Percentiles rank a stretch among this genome's conserved stretches.
phyloP scores from a whole-genome alignment of 257 asterid species.

The Solanum virginianum region DNA sequence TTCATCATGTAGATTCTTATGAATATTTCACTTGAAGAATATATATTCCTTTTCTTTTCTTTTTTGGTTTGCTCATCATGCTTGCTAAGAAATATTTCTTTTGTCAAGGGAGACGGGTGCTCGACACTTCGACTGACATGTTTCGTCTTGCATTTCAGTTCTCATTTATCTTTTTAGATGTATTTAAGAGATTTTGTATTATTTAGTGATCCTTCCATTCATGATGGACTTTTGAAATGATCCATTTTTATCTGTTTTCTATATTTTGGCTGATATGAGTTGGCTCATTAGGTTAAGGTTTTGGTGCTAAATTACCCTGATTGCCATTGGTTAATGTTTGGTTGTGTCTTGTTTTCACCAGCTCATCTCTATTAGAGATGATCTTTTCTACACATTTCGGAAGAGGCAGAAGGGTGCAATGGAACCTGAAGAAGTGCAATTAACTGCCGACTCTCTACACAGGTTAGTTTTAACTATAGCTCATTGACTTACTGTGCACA shows the following conservation, averaged over 20 bases:
- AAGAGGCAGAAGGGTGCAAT: conserved; percentile 91
- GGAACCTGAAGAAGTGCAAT: conserved; percentile 89
- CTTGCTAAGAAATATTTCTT: neutral
- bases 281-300: neutral
- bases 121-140: neutral
- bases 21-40: neutral
- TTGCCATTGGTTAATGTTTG: neutral
- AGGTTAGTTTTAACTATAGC: conserved; percentile 37
- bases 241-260: neutral
- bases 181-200: neutral
- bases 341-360: conserved; percentile 8
- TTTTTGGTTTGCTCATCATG: neutral
- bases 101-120: neutral
- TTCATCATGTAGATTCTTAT: neutral
- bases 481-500: neutral
- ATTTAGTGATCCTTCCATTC: neutral
- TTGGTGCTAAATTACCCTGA: neutral
- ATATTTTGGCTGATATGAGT: neutral
- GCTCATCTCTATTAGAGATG: conserved; percentile 81
- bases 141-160: neutral
- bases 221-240: neutral
- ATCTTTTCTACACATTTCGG: conserved; percentile 92
- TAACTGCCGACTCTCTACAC: conserved; percentile 86
- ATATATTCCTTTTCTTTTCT: neutral
- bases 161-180: neutral